Percentiles rank a stretch among this genome's conserved stretches.
Evolutionary conservation across 1,139 yeast genomes (phyloP).

Genomic region (Wickerhamomyces sp.): DNA sequence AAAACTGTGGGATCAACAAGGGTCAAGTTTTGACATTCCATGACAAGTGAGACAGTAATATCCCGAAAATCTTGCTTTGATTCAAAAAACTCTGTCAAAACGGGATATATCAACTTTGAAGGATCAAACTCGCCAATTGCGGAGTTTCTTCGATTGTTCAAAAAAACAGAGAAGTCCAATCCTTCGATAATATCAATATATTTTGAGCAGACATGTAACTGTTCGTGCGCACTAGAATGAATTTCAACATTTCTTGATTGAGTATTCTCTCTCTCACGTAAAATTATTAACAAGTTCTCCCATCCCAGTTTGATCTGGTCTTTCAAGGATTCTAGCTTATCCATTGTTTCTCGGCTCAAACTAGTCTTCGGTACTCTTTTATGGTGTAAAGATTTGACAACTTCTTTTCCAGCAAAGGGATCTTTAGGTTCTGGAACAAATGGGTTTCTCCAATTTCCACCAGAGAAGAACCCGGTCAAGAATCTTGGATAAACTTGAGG

Average conservation of each 20-base stretch:
- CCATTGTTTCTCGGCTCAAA: slow-evolving; percentile 45
- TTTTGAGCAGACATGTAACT: slow-evolving; percentile 43
- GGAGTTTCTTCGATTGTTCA: slow-evolving; percentile 14
- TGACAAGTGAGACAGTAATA: slow-evolving; percentile 50
- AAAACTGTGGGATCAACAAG: slow-evolving; percentile 72
- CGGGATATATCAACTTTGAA: slow-evolving; percentile 47
- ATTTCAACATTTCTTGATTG: slow-evolving; percentile 51
- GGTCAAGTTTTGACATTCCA: slow-evolving; percentile 68
- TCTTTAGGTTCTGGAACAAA: slow-evolving; percentile 40
- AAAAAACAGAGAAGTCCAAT: slow-evolving; percentile 47
- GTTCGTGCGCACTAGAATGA: slow-evolving; percentile 48
- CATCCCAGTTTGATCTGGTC: slow-evolving; percentile 37
- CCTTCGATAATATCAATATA: slow-evolving; percentile 53
- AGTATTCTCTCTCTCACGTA: slow-evolving; percentile 28
- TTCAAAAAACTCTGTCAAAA: slow-evolving; percentile 69
- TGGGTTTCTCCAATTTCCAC: slow-evolving; percentile 72
- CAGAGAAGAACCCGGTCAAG: slow-evolving; percentile 57
- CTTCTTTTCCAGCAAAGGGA: slow-evolving; percentile 24
- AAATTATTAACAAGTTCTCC: slow-evolving; percentile 36
- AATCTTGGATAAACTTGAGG: slow-evolving; percentile 72
- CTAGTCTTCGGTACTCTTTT: slow-evolving; percentile 35
- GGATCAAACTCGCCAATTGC: slow-evolving; percentile 20
- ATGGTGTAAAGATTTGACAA: slow-evolving; percentile 19
- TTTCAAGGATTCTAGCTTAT: slow-evolving; percentile 32
- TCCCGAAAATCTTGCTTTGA: slow-evolving; percentile 73